Evolutionary conservation across 164 flowering plant species (phyloP), one percentile per base, ranked within the genome.

Genomic region (Akebia trifoliata): DNA sequence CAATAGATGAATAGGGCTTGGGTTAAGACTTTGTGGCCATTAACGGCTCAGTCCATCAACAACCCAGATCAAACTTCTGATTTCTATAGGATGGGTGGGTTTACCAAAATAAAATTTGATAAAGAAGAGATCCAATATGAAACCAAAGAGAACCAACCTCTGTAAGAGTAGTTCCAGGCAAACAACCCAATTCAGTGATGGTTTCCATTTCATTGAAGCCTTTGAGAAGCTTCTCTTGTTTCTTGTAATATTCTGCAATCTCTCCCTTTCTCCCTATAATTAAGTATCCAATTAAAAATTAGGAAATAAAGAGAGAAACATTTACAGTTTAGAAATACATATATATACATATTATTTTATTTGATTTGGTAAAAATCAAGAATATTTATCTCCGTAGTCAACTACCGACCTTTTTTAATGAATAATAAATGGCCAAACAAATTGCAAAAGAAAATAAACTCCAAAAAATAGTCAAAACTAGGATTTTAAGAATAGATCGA

Each of bases 191-290:
- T 55, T 84, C 87, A 44, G 37, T 64, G 24, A 85, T 59, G 6
- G 74, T 72, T 50, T 87, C 85, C 94, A 90, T 86, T 63, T 90
- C 97, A 74, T 66, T 78, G 72, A 60, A 90, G 18, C 91, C 94
- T 72, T 87, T 76, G 9, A 87, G 79, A 47, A 90, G 83, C 53
- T 78, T 76, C 57, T 87, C 91, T 62, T 90, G 97, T 56, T 75
- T 80, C 74, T 84, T 74, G 75, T 90, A 90, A 61, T 90, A 90
- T 22, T 84, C 81, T 18, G 85, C 78, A 55, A 90, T 62, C 71
- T 81, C 83, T 22, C 76, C 35, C 43, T 77, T 66, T 60, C 70
- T 82, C 62, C 75, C 95, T 85, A 57, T 8, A 17, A 38, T 25
- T 6, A 50, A 49, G 21, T n/a, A 43, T 15, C n/a, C 35, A 40